Base-by-base conservation (phyloP, 2,329 filamentous ascomycete genomes). In the Botryotinia globosa region DNA sequence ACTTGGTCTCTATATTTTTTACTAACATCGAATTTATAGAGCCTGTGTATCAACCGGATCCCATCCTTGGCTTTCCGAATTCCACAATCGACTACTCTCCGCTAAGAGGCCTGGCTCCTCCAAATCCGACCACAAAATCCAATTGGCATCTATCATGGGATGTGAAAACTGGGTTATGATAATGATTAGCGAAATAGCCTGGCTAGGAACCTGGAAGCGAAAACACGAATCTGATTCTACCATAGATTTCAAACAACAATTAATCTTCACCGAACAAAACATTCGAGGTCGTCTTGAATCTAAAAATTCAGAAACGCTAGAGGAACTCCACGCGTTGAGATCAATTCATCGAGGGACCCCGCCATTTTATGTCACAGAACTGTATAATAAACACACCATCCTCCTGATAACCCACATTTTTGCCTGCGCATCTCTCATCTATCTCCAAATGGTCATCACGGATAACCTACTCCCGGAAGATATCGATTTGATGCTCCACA, bases 141-240 rank as follows among this genome's bases (percentile, higher is more conserved):
- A 83, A 56, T 80, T 89, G 70, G 83, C 85, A 42, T 84, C 85
- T 29, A 85, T 87, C 65, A 78, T 86, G 42, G 88, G 88, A 4
- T 82, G 87, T 72, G 81, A 87, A 65, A 90, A 89, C 78, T 88
- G 87, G 86, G 84, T 85, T 1, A 74, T 90, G 59, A 80, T 86
- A 56, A 79, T 83, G 10, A 83, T 90, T 39, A 84, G 84, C 25
- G 84, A 88, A 48, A 85, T 88, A 51, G 82, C 87, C 9, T 78
- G 83, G 3, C 82, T 90, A 5, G 84, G 86, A 68, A 82, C 84
- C 0, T 89, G 87, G 87, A 90, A 89, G 80, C 84, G 85, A 77
- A 81, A 83, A 34, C 83, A 83, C 75, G 22, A 69, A 80, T 84
- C 85, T 77, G 80, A 83, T 32, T 82, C 83, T 74, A 84, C 5